Evolutionary conservation across 2,329 filamentous ascomycete genomes (phyloP).

Genomic region (Calonectria pseudoturangicola): DNA sequence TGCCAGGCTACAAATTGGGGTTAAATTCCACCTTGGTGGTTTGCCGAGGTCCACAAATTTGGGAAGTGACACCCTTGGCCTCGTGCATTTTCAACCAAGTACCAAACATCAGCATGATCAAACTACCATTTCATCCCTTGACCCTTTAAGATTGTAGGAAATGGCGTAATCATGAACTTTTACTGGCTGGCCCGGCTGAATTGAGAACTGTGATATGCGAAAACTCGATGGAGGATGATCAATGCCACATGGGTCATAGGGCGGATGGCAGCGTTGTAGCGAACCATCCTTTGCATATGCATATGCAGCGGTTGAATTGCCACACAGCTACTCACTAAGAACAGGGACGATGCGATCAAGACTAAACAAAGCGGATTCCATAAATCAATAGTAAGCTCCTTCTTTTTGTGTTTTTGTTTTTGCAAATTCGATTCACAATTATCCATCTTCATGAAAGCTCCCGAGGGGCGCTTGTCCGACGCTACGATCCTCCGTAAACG

Average conservation of each 20-base stretch:
- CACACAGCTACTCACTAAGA: not conserved
- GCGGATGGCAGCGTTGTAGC: not conserved
- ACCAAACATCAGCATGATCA: not conserved
- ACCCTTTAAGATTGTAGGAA: not conserved
- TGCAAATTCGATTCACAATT: not conserved
- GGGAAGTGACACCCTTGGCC: no score
- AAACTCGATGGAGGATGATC: constrained; percentile 12
- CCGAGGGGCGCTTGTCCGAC: not conserved
- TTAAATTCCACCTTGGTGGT: constrained; percentile 4
- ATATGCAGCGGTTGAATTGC: constrained; percentile 15
- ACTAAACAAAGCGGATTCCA: no score
- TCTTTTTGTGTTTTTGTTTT: not conserved
- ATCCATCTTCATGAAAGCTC: not conserved
- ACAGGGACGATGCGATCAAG: not conserved
- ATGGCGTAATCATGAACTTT: not conserved
- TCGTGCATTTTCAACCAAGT: not conserved
- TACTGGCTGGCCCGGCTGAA: not conserved
- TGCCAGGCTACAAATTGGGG: not conserved
- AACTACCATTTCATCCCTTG: not conserved
- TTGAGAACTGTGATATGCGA: constrained; percentile 1
- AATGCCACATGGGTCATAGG: constrained; percentile 2
- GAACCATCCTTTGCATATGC: constrained; percentile 14
- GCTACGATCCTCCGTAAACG: constrained; percentile 10
- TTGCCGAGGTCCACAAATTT: constrained; percentile 20
- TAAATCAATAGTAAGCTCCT: not conserved